Evolutionary conservation across 352 stramenopile genomes (phyloP).

Genomic region (Pythium dissotocum): DNA sequence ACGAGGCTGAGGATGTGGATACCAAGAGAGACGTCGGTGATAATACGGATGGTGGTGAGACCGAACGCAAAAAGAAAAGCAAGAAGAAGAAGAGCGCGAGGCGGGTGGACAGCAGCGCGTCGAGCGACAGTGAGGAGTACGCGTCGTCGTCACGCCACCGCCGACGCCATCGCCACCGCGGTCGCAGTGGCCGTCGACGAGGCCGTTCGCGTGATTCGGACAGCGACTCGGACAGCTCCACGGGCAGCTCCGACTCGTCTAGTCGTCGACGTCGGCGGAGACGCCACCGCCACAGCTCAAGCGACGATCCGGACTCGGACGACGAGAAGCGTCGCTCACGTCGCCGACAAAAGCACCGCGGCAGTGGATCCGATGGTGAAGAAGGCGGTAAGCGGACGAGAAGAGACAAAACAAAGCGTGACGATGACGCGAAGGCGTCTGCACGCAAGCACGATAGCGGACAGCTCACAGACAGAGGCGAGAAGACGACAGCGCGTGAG

Average conservation of each 20-base stretch:
- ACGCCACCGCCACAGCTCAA: conserved; percentile 49
- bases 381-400: conserved; percentile 15
- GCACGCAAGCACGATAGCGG: neutral
- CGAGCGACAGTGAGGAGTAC: conserved; percentile 10
- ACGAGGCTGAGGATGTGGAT: conserved; percentile 21
- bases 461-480: conserved; percentile 22
- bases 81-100: conserved; percentile 34
- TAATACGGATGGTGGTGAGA: conserved; percentile 30
- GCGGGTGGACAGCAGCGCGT: conserved; percentile 15
- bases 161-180: conserved; percentile 33
- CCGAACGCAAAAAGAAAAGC: conserved; percentile 38
- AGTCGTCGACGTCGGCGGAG: conserved; percentile 39
- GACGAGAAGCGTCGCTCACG: conserved; percentile 34
- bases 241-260: conserved; percentile 47
- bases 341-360: conserved; percentile 42
- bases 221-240: conserved; percentile 58
- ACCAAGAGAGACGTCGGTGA: conserved; percentile 11
- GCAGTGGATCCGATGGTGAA: conserved; percentile 30
- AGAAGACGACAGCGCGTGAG: conserved; percentile 18
- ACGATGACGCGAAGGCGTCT: conserved; percentile 36
- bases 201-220: conserved; percentile 32
- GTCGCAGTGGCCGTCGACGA: conserved; percentile 27
- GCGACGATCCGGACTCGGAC: conserved; percentile 56
- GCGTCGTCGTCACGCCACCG: conserved; percentile 9
- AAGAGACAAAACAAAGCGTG: conserved; percentile 31